Evolutionary conservation across 2,329 filamentous ascomycete species (phyloP), one percentile per base, ranked within the genome.

Genomic region (Diaporthe sp.): DNA sequence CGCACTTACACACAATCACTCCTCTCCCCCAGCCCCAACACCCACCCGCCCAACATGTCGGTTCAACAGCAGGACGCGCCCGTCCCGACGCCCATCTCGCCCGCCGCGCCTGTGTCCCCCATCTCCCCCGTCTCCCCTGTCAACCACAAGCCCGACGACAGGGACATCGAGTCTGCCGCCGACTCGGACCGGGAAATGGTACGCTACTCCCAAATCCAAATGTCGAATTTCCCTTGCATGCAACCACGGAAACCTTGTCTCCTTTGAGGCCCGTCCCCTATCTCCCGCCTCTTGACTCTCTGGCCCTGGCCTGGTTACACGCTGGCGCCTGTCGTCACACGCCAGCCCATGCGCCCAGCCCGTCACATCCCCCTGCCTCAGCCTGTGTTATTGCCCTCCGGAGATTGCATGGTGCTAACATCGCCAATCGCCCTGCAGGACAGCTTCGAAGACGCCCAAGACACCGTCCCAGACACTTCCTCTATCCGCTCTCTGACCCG

Each of bases 361-460:
- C 60, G 51, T 61, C 65, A 31, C 71, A 49, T 65, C 68, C 68
- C 34, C 65, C 55, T 58, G 42, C 31, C 55, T 34, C 28, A 55
- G 34, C 42, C 19, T 55, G 49, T 42, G 15, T 53, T 42, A 25
- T 42, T 55, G 49, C 19, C 28, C 42, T 22, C 55, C 46, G 60
- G 55, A 77, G 34, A 73, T 72, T 62, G n/a, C 73, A 31, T 65
- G 51, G 57, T 73, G 57, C 75, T 73, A 51, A 75, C 73, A 37
- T 72, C 44, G 68, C 53, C 60, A 34, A 37, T 51, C 25, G 28
- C 28, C 15, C 22, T 76, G 71, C 79, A 95, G 93, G 93, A 96
- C 80, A 90, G 90, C 22, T 98, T 97, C 81, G 95, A 98, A 85
- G 95, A 98, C 87, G 95, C 94, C 73, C 86, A 91, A 79, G 93